Evolutionary conservation across 225 moss, liverwort and hornwort genomes (phyloP), one percentile per base, ranked within the genome.

Genomic region (Polytrichum commune): DNA sequence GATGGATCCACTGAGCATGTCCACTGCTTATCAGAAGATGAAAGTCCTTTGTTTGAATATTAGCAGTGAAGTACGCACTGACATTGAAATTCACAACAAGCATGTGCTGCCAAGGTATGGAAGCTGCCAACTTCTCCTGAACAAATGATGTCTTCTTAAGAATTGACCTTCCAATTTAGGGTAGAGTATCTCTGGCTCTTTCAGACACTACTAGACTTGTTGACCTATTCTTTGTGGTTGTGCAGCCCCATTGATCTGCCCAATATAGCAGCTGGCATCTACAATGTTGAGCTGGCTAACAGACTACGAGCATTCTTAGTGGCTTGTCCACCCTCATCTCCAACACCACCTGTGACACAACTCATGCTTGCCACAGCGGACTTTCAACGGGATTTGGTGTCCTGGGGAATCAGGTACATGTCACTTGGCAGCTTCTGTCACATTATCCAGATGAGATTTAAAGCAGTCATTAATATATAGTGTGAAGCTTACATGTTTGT

Each of bases 21-120:
- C 93, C 25, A 81, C 89, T 69, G 98, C 98, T 65, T 98, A 93
- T 72, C 95, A 90, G 79, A 98, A 89, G 79, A 95, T 95, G 90
- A 95, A 93, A 80, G 63, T 81, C 19, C 79, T 98, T 6, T 93
- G 90, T 76, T 62, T 88, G 68, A 91, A 89, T 65, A 81, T 98
- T 27, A 81, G 91, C 70, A 87, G 78, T 58, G 95, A 98, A 95
- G 90, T 98, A 29, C 88, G 85, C 46, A 86, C 90, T 29, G 98
- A 98, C 64, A 95, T 95, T 75, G 98, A 95, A 63, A 91, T 98
- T 54, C 95, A 93, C 78, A 95, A 93, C 63, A 88, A 82, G 77
- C 88, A 98, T 72, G 89, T 98, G 19, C 89, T 98, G n/a, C 98
- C 98, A 64, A 98, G 97, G 97, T 98, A 13, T 46, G 3, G 46